Conservation (phyloP, 148 eudicot species). For the Amaranthus cruentus region DNA sequence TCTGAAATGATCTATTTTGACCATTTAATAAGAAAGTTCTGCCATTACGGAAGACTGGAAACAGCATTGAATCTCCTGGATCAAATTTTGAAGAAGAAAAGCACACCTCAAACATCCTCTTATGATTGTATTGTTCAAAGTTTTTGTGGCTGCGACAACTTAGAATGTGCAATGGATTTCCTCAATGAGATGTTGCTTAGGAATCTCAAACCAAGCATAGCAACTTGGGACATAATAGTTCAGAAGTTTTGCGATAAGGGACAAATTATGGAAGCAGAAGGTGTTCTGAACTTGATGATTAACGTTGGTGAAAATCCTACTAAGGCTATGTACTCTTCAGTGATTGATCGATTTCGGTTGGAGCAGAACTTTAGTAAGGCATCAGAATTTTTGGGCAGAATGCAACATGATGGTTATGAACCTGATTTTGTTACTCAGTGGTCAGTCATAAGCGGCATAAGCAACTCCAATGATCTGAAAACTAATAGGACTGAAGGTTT, state of each 20-base stretch:
- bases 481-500: conserved; percentile 34
- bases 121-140: conserved; percentile 51
- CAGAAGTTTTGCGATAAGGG: conserved; percentile 38
- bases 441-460: conserved; percentile 70
- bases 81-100: conserved; percentile 48
- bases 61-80: conserved; percentile 54
- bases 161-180: conserved; percentile 55
- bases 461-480: conserved; percentile 32
- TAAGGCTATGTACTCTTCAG: conserved; percentile 41
- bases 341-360: conserved; percentile 42
- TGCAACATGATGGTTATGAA: conserved; percentile 70
- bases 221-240: conserved; percentile 48
- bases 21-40: conserved; percentile 46
- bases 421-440: conserved; percentile 81
- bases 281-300: conserved; percentile 41
- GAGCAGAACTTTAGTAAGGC: conserved; percentile 59
- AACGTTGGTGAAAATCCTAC: conserved; percentile 50
- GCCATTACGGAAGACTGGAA: conserved; percentile 32
- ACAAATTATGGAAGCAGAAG: conserved; percentile 45
- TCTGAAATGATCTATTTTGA: conserved; percentile 41
- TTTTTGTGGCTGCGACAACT: conserved; percentile 30
- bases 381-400: conserved; percentile 44
- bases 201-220: conserved; percentile 44
- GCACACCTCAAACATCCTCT: conserved; percentile 38
- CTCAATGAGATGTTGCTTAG: conserved; percentile 59